These are phyloP conservation scores for Mallotus nudiflorus DNA, from an alignment of 345 rosid species.

Conservation along the genomic window DNA sequence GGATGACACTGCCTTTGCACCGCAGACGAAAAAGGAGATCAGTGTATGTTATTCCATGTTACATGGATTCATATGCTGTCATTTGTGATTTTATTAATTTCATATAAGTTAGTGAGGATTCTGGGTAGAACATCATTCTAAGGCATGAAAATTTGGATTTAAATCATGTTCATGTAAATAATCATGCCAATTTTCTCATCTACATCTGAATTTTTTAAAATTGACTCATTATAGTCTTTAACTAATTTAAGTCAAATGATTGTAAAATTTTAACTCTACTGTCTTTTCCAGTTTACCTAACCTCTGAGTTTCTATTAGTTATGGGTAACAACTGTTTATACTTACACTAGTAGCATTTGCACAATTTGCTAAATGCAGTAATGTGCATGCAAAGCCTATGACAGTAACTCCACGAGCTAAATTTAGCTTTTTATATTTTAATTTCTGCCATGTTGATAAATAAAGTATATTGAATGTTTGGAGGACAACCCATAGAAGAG, in stretches of 20 bases:
- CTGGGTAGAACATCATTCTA: not conserved
- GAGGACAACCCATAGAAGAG: too few species aligned
- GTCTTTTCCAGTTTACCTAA: not conserved
- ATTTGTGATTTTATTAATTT: not conserved
- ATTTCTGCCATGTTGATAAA: too few species aligned
- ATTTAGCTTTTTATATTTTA: too few species aligned
- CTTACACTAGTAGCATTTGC: too few species aligned
- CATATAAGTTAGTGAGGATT: not conserved
- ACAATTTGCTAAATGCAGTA: too few species aligned
- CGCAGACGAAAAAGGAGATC: slow-evolving; percentile 95
- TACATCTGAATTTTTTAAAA: not conserved
- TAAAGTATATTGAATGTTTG: too few species aligned
- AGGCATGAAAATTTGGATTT: not conserved
- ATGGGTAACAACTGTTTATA: too few species aligned
- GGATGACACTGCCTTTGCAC: slow-evolving; percentile 91
- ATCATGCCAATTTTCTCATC: not conserved
- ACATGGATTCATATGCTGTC: not conserved
- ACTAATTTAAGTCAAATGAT: not conserved
- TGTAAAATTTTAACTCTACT: not conserved
- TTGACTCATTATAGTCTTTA: not conserved
- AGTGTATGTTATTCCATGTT: slow-evolving; percentile 59
- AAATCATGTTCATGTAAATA: not conserved
- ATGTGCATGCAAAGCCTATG: too few species aligned
- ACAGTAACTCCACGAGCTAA: too few species aligned
- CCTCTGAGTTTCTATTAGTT: not conserved